Conservation (phyloP, 2,329 filamentous ascomycete genomes). For the Trichoderma sp. region DNA sequence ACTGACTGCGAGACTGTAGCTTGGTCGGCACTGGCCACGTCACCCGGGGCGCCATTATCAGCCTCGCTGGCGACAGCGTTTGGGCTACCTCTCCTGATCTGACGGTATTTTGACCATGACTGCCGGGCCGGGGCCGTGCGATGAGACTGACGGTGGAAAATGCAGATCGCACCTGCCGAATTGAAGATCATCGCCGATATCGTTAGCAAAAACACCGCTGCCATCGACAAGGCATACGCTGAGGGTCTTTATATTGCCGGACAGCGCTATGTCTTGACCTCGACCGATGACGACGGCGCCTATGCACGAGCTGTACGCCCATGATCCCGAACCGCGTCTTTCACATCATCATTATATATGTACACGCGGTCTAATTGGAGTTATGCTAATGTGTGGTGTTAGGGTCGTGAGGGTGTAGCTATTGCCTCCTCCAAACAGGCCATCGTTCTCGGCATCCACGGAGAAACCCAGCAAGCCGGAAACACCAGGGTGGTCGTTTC, state of each 20-base stretch:
- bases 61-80: conserved; percentile 71
- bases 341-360: background rate
- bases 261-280: conserved; percentile 74
- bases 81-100: conserved; percentile 74
- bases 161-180: conserved; percentile 48
- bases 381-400: conserved; percentile 2
- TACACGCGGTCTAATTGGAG: background rate
- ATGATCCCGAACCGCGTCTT: background rate
- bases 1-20: conserved; percentile 46
- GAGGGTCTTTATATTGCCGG: conserved; percentile 74
- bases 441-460: conserved; percentile 85
- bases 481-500: conserved; percentile 77
- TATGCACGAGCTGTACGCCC: conserved; percentile 78
- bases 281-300: conserved; percentile 67
- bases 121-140: too few relatives aligned
- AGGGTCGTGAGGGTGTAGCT: conserved; percentile 75
- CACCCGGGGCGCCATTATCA: conserved; percentile 83
- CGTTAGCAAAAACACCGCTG: conserved; percentile 43
- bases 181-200: conserved; percentile 56
- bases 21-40: conserved; percentile 75
- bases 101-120: conserved; percentile 52
- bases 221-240: conserved; percentile 63
- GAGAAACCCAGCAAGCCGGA: conserved; percentile 68
- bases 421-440: conserved; percentile 86
- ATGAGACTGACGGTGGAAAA: conserved; percentile 1